phyloP scores from a whole-genome alignment of 2,329 filamentous ascomycete genomes.

The Cercospora berteroae region DNA sequence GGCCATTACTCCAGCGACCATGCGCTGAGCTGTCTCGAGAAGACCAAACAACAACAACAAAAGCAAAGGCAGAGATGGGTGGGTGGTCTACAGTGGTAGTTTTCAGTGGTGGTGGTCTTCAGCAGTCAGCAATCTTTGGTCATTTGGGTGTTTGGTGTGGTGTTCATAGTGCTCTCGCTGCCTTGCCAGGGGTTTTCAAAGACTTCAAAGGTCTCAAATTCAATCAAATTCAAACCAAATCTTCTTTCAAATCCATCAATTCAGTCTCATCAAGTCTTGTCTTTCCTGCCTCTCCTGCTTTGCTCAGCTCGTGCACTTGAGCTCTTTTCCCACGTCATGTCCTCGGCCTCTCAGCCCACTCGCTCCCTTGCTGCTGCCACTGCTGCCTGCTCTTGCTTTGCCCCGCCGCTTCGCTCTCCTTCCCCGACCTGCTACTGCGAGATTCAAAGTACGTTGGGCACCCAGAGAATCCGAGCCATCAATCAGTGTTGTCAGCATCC shows the following conservation, averaged over 20 bases:
- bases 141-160: neutral
- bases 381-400: neutral
- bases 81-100: neutral
- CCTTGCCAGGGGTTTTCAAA: neutral
- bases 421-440: neutral
- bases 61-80: neutral
- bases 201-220: neutral
- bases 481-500: neutral
- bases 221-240: neutral
- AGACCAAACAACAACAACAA: neutral
- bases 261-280: neutral
- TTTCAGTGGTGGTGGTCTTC: neutral
- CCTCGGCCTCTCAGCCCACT: neutral
- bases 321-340: neutral
- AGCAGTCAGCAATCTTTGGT: neutral
- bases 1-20: slow-evolving; percentile 3
- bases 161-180: neutral
- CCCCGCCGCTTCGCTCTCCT: neutral
- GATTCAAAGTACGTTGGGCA: neutral
- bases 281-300: neutral
- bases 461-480: neutral
- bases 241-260: neutral
- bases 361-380: neutral
- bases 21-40: slow-evolving; percentile 1
- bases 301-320: neutral